Base-by-base conservation (phyloP, 805 yeast species). In the Nakazawaea ernobii region DNA sequence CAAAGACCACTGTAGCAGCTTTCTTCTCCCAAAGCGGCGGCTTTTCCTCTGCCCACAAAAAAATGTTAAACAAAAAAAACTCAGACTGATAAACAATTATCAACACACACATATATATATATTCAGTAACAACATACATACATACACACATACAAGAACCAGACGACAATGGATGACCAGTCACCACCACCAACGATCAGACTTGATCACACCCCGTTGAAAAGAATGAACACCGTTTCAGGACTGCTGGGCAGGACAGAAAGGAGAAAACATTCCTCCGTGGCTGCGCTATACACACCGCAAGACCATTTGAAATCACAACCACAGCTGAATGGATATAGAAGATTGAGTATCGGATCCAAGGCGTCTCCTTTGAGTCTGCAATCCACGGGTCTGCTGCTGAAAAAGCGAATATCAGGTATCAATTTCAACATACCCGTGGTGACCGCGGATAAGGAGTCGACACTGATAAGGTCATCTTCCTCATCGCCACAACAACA, bases 371-470 rank as follows among this genome's bases (percentile, higher is more conserved):
- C 45, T 14, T 15, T 27, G 20, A 8, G n/a, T 8, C 33, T 29
- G 13, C 28, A 28, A 15, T 28, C 36, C 15, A 11, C 32, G 2
- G 43, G 38, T 6, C 38, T 24, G 17, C 38, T 24, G 17, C 8
- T 20, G 5, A 37, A 38, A 6, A 42, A 48, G 32, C 27, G 50
- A 10, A 48, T 48, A 8, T 43, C 47, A 13, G 50, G 50, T 8
- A 42, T 48, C 44, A 42, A 48, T 35, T 48, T 48, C 47, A 39
- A 39, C 26, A 48, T 48, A 10, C 47, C 50, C 6, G 46, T 48
- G n/a, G 43, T 48, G 20, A 14, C 42, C 6, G 33, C 41, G 11
- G 44, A 39, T 39, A 39, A 27, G 30, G 45, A 37, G 9, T 2
- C 24, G 5, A 20, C 24, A 2, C 35, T 20, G 26, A 32, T 26